Conservation (phyloP, 1,284 basidiomycete species). For the Moniliophthora roreri region DNA sequence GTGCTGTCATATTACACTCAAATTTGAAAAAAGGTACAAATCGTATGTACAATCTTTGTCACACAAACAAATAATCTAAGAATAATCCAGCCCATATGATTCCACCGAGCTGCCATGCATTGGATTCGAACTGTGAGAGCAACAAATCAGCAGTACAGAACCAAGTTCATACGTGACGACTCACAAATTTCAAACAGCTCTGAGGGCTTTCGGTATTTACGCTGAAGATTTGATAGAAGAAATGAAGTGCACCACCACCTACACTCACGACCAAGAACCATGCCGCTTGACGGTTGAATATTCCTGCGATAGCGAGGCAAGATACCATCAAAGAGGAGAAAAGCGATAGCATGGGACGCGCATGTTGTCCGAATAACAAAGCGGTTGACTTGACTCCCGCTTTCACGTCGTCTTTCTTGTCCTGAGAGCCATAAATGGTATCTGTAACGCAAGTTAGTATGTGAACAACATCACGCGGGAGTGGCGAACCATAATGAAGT, state of each 20-base stretch:
- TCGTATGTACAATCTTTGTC: no score
- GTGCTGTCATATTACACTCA: no score
- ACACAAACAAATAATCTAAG: background rate
- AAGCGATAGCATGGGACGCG: background rate
- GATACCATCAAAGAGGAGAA: background rate
- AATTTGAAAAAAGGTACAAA: no score
- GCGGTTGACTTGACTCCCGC: conserved; percentile 48
- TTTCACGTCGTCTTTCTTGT: conserved; percentile 43
- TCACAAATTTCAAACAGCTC: background rate
- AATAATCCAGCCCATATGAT: background rate
- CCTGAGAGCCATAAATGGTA: conserved; percentile 49
- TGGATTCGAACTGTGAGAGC: background rate
- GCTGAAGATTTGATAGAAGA: background rate
- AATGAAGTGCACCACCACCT: background rate
- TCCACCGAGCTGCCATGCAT: background rate
- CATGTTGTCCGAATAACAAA: conserved; percentile 33
- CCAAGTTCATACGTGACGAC: background rate
- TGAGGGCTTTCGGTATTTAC: background rate
- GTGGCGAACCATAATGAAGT: background rate
- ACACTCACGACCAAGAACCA: background rate
- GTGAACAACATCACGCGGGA: background rate
- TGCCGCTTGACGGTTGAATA: background rate
- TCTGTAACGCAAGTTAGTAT: conserved; percentile 29
- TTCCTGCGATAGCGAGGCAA: background rate
- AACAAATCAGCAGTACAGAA: background rate